Percentiles rank a stretch among this genome's conserved stretches.
These are phyloP conservation scores for Eremochloa ophiuroides DNA, from an alignment of 176 grass and related monocot species.

Conservation along the genomic window DNA sequence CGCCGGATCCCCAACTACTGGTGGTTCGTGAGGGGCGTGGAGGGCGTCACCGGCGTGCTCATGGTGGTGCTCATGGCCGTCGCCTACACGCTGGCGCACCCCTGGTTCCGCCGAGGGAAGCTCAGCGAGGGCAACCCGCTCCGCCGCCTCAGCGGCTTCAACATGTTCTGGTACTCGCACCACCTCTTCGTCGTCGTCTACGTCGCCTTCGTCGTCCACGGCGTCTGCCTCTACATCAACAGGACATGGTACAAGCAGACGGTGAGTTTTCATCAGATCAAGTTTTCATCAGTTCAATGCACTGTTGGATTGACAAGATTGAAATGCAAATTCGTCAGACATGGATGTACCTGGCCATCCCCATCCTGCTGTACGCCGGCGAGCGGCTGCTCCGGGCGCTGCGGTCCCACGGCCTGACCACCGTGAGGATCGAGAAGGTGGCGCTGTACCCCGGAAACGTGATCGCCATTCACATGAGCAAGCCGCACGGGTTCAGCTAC, in stretches of 20 bases:
- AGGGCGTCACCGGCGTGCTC: conserved; percentile 71
- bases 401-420: conserved; percentile 64
- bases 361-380: conserved; percentile 57
- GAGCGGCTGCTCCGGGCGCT: conserved; percentile 72
- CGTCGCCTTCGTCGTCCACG: conserved; percentile 57
- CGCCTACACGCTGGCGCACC: conserved; percentile 75
- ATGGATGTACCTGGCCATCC: conserved; percentile 94
- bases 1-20: conserved; percentile 61
- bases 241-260: conserved; percentile 78
- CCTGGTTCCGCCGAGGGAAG: conserved; percentile 66
- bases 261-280: conserved; percentile 16
- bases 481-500: conserved; percentile 81
- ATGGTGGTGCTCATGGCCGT: conserved; percentile 80
- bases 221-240: conserved; percentile 83
- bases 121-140: conserved; percentile 59
- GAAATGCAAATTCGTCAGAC: conserved; percentile 42
- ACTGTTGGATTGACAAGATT: no score
- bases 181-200: conserved; percentile 95
- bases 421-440: conserved; percentile 81
- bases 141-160: conserved; percentile 60
- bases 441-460: conserved; percentile 90
- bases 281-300: no score
- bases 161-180: conserved; percentile 97
- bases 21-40: conserved; percentile 84
- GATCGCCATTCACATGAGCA: conserved; percentile 77